A percentile compares a stretch with the other conserved stretches of the same genome.
Conservation (phyloP, 2,329 filamentous ascomycete genomes). For the Talaromyces sp. region DNA sequence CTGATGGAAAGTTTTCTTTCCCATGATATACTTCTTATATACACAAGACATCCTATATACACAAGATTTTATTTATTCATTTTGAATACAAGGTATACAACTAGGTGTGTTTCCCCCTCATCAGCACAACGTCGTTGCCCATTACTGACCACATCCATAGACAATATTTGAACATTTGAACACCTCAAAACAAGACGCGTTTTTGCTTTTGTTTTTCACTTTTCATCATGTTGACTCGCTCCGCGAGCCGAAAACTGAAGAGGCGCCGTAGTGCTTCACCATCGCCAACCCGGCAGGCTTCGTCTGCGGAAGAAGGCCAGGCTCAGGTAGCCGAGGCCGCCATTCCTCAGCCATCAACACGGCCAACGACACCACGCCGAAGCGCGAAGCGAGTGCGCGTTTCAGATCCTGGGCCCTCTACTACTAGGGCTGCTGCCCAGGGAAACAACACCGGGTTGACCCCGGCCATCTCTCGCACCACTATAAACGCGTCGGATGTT, state of each 20-base stretch:
- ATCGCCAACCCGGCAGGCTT: background rate
- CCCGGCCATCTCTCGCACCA: constrained; percentile 38
- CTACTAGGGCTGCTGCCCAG: constrained; percentile 12
- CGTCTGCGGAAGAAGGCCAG: background rate
- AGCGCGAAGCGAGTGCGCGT: constrained; percentile 42
- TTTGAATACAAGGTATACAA: background rate
- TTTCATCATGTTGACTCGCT: background rate
- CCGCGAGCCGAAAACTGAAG: background rate
- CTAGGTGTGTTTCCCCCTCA: background rate
- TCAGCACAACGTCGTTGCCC: background rate
- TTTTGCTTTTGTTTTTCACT: background rate
- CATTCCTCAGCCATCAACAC: background rate
- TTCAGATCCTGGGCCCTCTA: constrained; percentile 35
- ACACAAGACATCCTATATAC: background rate
- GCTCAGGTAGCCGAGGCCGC: background rate
- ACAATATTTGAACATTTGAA: background rate
- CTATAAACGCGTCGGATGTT: constrained; percentile 12
- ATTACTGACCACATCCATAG: background rate
- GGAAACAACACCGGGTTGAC: constrained; percentile 40
- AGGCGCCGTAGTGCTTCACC: background rate
- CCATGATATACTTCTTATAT: background rate
- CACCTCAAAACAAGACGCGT: background rate
- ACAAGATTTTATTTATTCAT: background rate
- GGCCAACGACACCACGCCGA: constrained; percentile 25
- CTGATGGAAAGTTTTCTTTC: background rate